Conservation (phyloP, 345 rosid species). For the Trapa incisa region DNA sequence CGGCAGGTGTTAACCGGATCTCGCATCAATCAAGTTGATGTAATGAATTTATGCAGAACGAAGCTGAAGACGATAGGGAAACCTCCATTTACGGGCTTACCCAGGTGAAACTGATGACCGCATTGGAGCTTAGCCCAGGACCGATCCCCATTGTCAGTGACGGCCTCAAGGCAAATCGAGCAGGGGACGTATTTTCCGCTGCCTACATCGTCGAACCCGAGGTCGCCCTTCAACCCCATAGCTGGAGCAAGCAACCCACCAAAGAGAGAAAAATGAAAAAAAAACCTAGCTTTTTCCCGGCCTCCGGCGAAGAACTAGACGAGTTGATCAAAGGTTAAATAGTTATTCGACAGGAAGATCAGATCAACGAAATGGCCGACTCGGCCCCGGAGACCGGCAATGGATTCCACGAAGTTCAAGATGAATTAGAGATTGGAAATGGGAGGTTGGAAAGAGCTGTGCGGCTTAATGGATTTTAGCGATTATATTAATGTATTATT, state of each 20-base stretch:
- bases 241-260: constrained; percentile 5
- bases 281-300: not conserved
- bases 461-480: not conserved
- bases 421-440: not conserved
- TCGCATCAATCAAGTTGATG: constrained; percentile 2
- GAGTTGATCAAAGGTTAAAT: not conserved
- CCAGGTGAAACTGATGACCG: constrained; percentile 85
- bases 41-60: not conserved
- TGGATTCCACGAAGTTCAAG: not conserved
- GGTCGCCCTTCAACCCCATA: constrained; percentile 71
- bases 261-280: too few relatives aligned
- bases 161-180: constrained; percentile 91
- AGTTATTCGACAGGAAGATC: not conserved
- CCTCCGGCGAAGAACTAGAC: too few relatives aligned
- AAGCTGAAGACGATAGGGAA: not conserved
- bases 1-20: not conserved
- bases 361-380: not conserved
- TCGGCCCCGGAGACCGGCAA: too few relatives aligned
- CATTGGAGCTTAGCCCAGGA: constrained; percentile 98
- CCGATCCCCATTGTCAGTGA: constrained; percentile 69
- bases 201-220: constrained; percentile 32
- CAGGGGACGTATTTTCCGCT: constrained; percentile 54
- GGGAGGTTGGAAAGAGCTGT: not conserved
- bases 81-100: constrained; percentile 25
- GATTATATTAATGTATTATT: not conserved